Conservation (phyloP, 106 monocot genomes). For the Allium fistulosum region DNA sequence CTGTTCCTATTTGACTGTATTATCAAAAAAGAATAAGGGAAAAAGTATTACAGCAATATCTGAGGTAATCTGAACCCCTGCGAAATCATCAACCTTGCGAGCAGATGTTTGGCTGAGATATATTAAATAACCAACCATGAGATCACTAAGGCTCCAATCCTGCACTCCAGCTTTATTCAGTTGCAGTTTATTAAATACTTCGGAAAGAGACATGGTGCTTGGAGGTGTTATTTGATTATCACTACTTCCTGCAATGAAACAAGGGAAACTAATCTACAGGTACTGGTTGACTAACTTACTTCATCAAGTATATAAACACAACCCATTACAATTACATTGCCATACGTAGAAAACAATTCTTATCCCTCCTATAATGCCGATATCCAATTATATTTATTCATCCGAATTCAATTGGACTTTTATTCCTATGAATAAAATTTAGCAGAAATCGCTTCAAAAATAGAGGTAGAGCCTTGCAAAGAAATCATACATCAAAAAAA, state of each 20-base stretch:
- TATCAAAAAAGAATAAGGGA: conserved; percentile 1
- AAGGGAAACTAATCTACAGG: not conserved
- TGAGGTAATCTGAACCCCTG: conserved; percentile 63
- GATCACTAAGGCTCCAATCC: conserved; percentile 93
- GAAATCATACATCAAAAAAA: too few relatives aligned
- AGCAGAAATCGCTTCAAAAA: too few relatives aligned
- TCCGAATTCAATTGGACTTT: not conserved
- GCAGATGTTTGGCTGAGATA: conserved; percentile 77
- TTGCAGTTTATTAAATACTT: conserved; percentile 72
- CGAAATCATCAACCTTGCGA: conserved; percentile 45
- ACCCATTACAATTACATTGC: not conserved
- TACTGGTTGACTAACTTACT: not conserved
- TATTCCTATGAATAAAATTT: not conserved
- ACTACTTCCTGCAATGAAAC: conserved; percentile 29
- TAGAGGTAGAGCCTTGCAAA: too few relatives aligned
- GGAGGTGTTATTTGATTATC: conserved; percentile 33
- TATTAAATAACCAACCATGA: conserved; percentile 87
- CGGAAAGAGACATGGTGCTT: conserved; percentile 44
- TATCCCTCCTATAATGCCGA: not conserved
- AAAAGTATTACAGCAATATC: conserved; percentile 52
- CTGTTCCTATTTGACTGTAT: not conserved
- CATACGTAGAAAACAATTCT: not conserved
- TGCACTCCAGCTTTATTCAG: conserved; percentile 61
- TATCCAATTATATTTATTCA: not conserved
- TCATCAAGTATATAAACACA: not conserved